Conservation (phyloP, 139 green algal genomes). For the Picochlorum sp. region DNA sequence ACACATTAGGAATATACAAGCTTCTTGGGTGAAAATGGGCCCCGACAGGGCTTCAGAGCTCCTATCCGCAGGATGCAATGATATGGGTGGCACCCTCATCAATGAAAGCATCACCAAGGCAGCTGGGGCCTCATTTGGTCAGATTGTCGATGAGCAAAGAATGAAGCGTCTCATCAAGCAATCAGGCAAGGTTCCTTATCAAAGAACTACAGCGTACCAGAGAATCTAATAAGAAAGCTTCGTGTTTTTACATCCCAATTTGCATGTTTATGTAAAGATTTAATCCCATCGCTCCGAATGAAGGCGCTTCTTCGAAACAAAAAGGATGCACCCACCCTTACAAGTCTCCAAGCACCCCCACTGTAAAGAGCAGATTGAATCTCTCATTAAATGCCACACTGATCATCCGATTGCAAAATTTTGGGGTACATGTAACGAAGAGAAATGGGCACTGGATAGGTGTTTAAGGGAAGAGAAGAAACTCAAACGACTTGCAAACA, state of each 20-base stretch:
- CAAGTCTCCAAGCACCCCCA: constrained; percentile 36
- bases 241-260: no score
- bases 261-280: neutral
- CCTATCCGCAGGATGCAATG: constrained; percentile 72
- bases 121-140: constrained; percentile 65
- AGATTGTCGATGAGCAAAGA: constrained; percentile 51
- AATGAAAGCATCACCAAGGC: constrained; percentile 85
- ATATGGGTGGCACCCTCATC: constrained; percentile 88
- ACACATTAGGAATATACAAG: constrained; percentile 62
- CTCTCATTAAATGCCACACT: constrained; percentile 51
- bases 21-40: constrained; percentile 87
- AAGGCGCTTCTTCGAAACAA: neutral
- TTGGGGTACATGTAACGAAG: constrained; percentile 61
- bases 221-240: neutral
- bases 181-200: constrained; percentile 39
- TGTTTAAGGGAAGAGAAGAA: constrained; percentile 74
- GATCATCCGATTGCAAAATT: constrained; percentile 56
- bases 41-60: constrained; percentile 50
- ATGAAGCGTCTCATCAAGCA: constrained; percentile 68
- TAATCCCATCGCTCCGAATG: neutral
- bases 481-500: constrained; percentile 32
- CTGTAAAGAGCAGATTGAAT: constrained; percentile 63
- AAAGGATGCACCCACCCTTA: constrained; percentile 50
- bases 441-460: constrained; percentile 47
- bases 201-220: constrained; percentile 73